These are phyloP conservation scores for Petunia hybrid DNA, from an alignment of 305 asterid genomes.

Conservation along the genomic window DNA sequence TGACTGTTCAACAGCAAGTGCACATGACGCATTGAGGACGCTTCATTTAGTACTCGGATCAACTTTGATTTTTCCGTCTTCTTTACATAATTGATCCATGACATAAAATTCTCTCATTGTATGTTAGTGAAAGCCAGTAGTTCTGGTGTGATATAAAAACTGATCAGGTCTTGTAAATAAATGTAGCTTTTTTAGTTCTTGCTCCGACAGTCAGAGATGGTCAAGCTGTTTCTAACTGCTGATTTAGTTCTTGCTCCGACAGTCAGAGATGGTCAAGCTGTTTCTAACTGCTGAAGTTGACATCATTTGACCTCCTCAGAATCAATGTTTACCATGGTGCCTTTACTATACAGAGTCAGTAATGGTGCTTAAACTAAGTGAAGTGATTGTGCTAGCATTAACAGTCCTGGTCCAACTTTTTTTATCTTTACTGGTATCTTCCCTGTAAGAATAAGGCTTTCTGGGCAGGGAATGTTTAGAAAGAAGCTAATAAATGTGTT, in stretches of 20 bases:
- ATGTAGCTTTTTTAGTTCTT: slow-evolving; percentile 22
- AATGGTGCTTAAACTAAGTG: not conserved
- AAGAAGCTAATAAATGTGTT: not conserved
- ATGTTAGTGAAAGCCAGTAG: slow-evolving; percentile 19
- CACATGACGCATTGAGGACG: no score
- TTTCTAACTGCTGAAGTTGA: not conserved
- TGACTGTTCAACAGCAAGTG: no score
- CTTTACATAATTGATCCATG: slow-evolving; percentile 6
- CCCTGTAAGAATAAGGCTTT: not conserved
- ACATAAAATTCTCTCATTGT: slow-evolving; percentile 17
- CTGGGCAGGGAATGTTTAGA: not conserved
- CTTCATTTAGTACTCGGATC: not conserved
- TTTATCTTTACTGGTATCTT: not conserved
- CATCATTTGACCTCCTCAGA: not conserved
- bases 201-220: slow-evolving; percentile 11
- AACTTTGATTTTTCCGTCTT: not conserved
- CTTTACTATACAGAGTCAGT: not conserved
- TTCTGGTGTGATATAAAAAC: slow-evolving; percentile 8
- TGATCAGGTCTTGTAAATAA: slow-evolving; percentile 33
- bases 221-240: not conserved
- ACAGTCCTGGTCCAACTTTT: not conserved
- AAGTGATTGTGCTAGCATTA: not conserved
- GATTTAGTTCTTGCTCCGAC: slow-evolving; percentile 10
- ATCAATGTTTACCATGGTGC: not conserved
- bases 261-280: not conserved